Base-by-base conservation (phyloP, 345 rosid genomes). In the Arabis hirsuta region DNA sequence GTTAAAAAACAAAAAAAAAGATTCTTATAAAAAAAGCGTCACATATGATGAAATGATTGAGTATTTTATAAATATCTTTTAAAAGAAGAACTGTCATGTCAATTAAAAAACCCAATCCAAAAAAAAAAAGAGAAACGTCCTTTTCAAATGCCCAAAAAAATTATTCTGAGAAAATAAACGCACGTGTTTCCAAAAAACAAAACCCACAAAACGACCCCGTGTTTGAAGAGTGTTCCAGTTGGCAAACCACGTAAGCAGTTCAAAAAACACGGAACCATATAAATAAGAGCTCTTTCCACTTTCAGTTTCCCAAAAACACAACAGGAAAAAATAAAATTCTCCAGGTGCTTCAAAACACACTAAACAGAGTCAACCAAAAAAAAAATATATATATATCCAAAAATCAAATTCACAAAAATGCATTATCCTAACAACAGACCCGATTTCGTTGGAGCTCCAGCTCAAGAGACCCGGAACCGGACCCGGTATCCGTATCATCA, bases 381-480 rank as follows among this genome's bases (percentile, higher is more conserved):
- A 4, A 4, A 51, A 39, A 27, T 19, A 44, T 0, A 16, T 16
- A n/a, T 0, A 16, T 0, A 24, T 24, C 19, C 50, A 9, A 27
- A 44, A 58, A 24, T 14, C 24, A 4, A 41, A 63, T 3, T 32
- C 2, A 7, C 6, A 46, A 47, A 20, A 9, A 83, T 82, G 90
- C 81, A 78, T 42, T 71, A 67, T 53, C 51, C 81, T 7, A 43
- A 71, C 16, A 84, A 81, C 73, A 69, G 76, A 34, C 72, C 62
- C 13, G 80, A 62, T 53, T 46, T 52, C 67, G 4, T 44, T 58
- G 63, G 57, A 62, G 59, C 73, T 39, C 65, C 76, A 12, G 57
- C 12, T 13, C 14, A 11, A 50, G 61, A 32, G 7, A 41, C 2
- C 54, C 50, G 2, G 80, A 29, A 3, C 53, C 39, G 19, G 50